Base-by-base conservation (phyloP, 257 asterid genomes). In the Petunia secreta region DNA sequence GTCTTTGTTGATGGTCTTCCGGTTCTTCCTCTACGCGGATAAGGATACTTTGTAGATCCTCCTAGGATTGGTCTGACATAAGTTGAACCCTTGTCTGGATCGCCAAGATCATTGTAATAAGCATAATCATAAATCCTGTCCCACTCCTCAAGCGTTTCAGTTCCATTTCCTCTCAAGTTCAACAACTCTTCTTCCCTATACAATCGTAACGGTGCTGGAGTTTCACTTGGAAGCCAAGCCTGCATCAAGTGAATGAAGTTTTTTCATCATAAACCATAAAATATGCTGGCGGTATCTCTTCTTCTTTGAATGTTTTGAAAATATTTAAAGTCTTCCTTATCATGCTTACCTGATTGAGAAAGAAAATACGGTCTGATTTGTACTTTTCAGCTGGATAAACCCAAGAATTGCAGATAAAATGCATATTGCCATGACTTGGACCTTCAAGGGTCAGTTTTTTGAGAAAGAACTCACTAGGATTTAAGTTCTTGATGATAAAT, bases 11-110 rank as follows among this genome's bases (percentile, higher is more conserved):
- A 89, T 69, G 92, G 79, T 5, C 98, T 68, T 40, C 97, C 92
- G 0, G 98, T 93, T 83, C 91, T 89, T 36, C 96, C 98, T 82
- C 98, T 87, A 0, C 98, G 96, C 37, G 98, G 98, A 75, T 84
- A 85, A 80, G 80, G 83, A 63, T 81, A 87, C 59, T 87, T 80
- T 5, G 80, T 3, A 13, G 86, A 81, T 81, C 90, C 90, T 75
- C 90, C 90, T 1, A 87, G 80, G 40, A 83, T 60, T 2, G 79
- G 83, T 2, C 90, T 86, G 6, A 43, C 85, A 37, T 52, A 76
- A 3, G 67, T 52, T 2, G 39, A 5, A 68, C 86, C 85, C 9
- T 34, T 74, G 77, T 85, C 85, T 1, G 88, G 87, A 66, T 81
- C 86, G 1, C 90, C 90, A 75, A 87, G 74, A 59, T 87, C 90